Evolutionary conservation across 23 red algal species (phyloP), one percentile per base, ranked within the genome.

Genomic region (Chondrus crispus): DNA sequence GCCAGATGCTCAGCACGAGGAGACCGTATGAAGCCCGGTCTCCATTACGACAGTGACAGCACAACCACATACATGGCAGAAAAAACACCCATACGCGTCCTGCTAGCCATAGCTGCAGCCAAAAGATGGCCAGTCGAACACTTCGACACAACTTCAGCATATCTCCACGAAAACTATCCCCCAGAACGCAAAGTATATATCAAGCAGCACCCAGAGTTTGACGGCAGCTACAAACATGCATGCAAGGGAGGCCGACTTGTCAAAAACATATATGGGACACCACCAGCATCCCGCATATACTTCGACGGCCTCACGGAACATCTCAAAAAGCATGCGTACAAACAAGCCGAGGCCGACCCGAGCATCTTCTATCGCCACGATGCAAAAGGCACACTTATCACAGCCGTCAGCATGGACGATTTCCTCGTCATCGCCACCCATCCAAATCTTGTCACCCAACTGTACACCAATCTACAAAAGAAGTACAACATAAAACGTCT

Each of bases 91-190:
- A 36, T 87, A 2, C 8, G 60, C 33, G 24, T 73, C 16, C 6
- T 87, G 2, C 19, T 80, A 13, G 39, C 12, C 14, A 10, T 80
- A 14, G 41, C 74, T 12, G 74, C 74, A 16, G 11, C 11, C 13
- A 18, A 80, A 14, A 32, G 41, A 13, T 49, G 48, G 38, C 13
- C 48, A 12, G 10, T 52, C 74, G 33, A 51, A 18, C 74, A 80
- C 55, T 49, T 87, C 38, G 83, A 87, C 37, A 57, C 72, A 6
- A 87, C 40, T 3, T 62, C 83, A 4, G 60, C 62, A 46, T 87
- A 72, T 32, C 45, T 52, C 2, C 6, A 87, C 35, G 83, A 69
- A 73, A 6, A 16, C 7, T 83, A 39, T 40, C 7, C 30, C 45
- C 49, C 29, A 55, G 64, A 71, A 10, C 50, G 52, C 49, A 39